Conservation (phyloP, 2,329 filamentous ascomycete species). For the Ophiostoma ips region DNA sequence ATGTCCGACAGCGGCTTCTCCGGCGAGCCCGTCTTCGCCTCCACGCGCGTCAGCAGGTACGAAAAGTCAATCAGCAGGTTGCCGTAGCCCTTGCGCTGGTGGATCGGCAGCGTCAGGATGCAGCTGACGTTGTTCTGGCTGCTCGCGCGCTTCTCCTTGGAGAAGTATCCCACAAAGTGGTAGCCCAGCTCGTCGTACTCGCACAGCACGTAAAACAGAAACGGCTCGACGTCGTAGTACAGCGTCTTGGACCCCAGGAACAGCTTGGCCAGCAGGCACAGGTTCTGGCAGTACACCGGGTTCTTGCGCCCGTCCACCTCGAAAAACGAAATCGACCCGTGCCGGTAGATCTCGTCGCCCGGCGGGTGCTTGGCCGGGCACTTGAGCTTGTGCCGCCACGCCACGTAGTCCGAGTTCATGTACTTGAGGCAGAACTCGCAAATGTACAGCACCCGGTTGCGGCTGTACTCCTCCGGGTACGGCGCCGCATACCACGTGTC, state of each 20-base stretch:
- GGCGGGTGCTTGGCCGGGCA: slow-evolving; percentile 94
- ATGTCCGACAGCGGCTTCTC: slow-evolving; percentile 97
- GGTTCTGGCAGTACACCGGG: slow-evolving; percentile 95
- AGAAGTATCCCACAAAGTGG: slow-evolving; percentile 98
- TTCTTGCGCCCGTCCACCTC: slow-evolving; percentile 96
- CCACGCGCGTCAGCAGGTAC: slow-evolving; percentile 84
- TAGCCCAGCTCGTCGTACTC: slow-evolving; percentile 86
- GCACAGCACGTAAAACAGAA: slow-evolving; percentile 93
- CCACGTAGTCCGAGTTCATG: slow-evolving; percentile 98
- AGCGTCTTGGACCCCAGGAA: slow-evolving; percentile 98
- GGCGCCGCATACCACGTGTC: slow-evolving; percentile 98
- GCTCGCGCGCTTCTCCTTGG: slow-evolving; percentile 90
- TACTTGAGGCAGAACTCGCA: slow-evolving; percentile 99
- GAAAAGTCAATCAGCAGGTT: slow-evolving; percentile 97
- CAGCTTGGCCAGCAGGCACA: slow-evolving; percentile 88
- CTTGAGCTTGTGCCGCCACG: slow-evolving; percentile 94
- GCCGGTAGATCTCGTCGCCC: slow-evolving; percentile 92
- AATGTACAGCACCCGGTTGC: slow-evolving; percentile 93
- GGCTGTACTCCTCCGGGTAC: slow-evolving; percentile 95
- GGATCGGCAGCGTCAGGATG: slow-evolving; percentile 88
- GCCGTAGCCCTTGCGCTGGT: slow-evolving; percentile 93
- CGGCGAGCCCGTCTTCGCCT: slow-evolving; percentile 86
- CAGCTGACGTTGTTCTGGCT: slow-evolving; percentile 97
- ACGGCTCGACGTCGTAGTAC: slow-evolving; percentile 96
- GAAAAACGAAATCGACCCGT: slow-evolving; percentile 84